phyloP scores from a whole-genome alignment of 192 early-diverging fungal genomes.

The Phlyctochytrium bullatum region DNA sequence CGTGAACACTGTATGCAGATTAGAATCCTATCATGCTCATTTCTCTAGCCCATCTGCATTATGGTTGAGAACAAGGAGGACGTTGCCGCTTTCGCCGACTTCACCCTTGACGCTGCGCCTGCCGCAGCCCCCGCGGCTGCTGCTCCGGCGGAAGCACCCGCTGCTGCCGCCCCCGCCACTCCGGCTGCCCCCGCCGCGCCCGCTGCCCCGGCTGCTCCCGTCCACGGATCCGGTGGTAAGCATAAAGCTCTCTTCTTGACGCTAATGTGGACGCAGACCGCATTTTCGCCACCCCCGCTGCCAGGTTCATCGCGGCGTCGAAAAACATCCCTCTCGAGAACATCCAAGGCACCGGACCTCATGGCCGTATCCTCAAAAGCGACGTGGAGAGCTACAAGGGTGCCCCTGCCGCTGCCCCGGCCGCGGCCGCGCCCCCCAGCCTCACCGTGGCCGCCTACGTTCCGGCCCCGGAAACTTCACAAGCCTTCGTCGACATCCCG shows the following conservation, averaged over 20 bases:
- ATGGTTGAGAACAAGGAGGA: constrained; percentile 88
- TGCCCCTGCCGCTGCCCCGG: constrained; percentile 22
- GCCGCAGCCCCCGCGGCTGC: constrained; percentile 27
- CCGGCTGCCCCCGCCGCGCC: constrained; percentile 32
- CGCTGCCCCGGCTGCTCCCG: constrained; percentile 29
- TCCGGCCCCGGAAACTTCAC: constrained; percentile 31
- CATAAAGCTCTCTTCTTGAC: background rate
- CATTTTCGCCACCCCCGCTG: constrained; percentile 81
- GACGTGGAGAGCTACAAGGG: constrained; percentile 75
- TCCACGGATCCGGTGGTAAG: constrained; percentile 13
- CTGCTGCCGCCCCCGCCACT: constrained; percentile 36
- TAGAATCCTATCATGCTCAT: constrained; percentile 9
- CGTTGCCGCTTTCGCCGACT: constrained; percentile 84
- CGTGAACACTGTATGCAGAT: constrained; percentile 63
- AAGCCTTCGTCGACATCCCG: constrained; percentile 43
- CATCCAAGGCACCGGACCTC: constrained; percentile 83
- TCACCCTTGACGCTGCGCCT: constrained; percentile 34
- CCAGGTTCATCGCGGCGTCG: constrained; percentile 82
- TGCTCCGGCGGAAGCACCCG: constrained; percentile 26
- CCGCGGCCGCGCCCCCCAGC: constrained; percentile 7
- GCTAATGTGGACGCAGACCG: constrained; percentile 49
- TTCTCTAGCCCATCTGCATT: constrained; percentile 75
- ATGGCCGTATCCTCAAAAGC: constrained; percentile 86
- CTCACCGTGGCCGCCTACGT: constrained; percentile 18
- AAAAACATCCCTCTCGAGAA: constrained; percentile 73